Evolutionary conservation across 176 grass and related monocot genomes (phyloP).

Genomic region (Urochloa ruziziensis): DNA sequence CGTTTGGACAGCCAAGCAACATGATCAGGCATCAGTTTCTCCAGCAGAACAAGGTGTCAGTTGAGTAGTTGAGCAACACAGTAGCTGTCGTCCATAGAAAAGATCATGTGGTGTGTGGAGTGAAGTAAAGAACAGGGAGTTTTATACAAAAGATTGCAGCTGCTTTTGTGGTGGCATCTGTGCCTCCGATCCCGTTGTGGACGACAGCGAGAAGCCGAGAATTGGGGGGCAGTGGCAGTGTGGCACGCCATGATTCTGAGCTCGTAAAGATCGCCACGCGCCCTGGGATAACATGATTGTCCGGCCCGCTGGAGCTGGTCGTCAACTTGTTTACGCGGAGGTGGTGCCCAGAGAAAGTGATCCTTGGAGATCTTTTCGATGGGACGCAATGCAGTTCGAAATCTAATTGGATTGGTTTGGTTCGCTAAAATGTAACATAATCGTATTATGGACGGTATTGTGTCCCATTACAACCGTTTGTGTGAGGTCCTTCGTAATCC

Average conservation of each 20-base stretch:
- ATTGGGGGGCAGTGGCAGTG: no score
- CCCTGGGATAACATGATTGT: not conserved
- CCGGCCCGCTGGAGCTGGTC: not conserved
- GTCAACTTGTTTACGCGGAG: not conserved
- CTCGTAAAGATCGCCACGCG: not conserved
- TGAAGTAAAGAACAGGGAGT: not conserved
- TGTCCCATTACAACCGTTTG: no score
- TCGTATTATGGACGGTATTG: no score
- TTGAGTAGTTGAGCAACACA: not conserved
- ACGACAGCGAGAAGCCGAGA: not conserved
- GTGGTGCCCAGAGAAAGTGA: not conserved
- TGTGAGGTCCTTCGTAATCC: no score
- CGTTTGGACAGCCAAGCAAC: not conserved
- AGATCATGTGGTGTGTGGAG: not conserved
- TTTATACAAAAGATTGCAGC: not conserved
- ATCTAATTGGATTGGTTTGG: no score
- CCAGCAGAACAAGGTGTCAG: not conserved
- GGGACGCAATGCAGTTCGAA: not conserved
- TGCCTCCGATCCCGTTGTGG: not conserved
- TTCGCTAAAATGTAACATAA: no score
- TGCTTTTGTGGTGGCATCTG: slow-evolving; percentile 1
- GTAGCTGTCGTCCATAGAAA: not conserved
- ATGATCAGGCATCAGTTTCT: not conserved
- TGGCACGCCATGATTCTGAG: not conserved
- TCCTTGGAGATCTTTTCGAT: not conserved